Evolutionary conservation across 768 basidiomycete genomes (phyloP).

Genomic region (Auriscalpium microsporum): DNA sequence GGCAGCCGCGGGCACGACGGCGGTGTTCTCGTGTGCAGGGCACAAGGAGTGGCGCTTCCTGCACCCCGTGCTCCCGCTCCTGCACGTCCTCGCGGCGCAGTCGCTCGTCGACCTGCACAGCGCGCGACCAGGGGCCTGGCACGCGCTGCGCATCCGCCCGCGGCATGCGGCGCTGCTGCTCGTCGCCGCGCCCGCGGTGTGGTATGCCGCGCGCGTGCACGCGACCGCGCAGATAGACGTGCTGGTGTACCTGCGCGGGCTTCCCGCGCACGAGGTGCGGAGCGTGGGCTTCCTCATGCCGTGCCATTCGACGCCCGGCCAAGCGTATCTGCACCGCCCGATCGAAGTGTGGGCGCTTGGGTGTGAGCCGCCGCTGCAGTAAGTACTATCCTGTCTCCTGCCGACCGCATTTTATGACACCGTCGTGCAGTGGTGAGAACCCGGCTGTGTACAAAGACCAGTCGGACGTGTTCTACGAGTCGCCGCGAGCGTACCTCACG

Average conservation of each 20-base stretch:
- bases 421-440: constrained; percentile 37
- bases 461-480: constrained; percentile 70
- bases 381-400: constrained; percentile 22
- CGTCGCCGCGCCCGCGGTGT: constrained; percentile 48
- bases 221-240: constrained; percentile 73
- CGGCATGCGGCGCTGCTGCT: constrained; percentile 37
- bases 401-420: neutral
- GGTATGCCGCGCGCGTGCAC: constrained; percentile 71
- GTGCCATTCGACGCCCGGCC: constrained; percentile 93
- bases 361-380: constrained; percentile 90
- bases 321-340: constrained; percentile 72
- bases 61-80: constrained; percentile 79
- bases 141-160: constrained; percentile 26
- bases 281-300: constrained; percentile 85
- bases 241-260: constrained; percentile 52
- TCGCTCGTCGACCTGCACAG: constrained; percentile 43
- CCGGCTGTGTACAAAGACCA: constrained; percentile 64
- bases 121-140: neutral
- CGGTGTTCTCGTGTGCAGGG: constrained; percentile 67
- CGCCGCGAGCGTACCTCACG: constrained; percentile 58
- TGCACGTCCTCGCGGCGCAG: constrained; percentile 72
- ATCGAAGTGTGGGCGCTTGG: constrained; percentile 78
- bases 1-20: constrained; percentile 51
- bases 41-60: constrained; percentile 99
- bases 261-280: constrained; percentile 40